Conservation (phyloP, 345 rosid species). For the Populus pruinosa region DNA sequence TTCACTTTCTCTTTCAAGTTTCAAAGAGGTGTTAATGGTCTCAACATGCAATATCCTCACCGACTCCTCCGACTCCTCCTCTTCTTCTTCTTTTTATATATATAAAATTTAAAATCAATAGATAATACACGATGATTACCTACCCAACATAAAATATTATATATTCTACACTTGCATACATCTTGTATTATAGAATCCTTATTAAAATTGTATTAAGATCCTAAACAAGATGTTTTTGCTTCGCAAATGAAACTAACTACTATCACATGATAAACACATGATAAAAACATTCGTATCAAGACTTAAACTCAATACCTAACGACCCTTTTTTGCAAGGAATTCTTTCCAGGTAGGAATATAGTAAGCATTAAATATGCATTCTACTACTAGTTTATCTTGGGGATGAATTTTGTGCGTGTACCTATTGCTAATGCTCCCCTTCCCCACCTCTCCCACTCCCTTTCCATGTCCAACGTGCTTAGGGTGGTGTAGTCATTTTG, state of each 20-base stretch:
- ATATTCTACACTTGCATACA: neutral
- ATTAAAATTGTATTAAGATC: too few relatives aligned
- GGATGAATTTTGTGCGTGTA: neutral
- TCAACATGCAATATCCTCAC: neutral
- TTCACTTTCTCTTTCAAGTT: neutral
- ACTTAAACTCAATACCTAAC: too few relatives aligned
- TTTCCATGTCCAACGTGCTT: neutral
- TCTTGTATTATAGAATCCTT: too few relatives aligned
- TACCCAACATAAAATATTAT: neutral
- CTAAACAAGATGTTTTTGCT: too few relatives aligned
- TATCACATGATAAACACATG: too few relatives aligned
- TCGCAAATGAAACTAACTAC: too few relatives aligned
- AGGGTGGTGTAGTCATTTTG: neutral
- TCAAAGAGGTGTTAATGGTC: neutral
- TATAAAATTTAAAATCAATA: neutral
- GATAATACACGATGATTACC: too few relatives aligned
- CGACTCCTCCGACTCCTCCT: neutral
- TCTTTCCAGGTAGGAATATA: too few relatives aligned
- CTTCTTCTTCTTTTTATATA: too few relatives aligned
- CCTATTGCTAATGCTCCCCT: neutral
- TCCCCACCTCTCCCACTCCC: neutral
- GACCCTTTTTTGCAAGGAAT: too few relatives aligned
- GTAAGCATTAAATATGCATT: too few relatives aligned
- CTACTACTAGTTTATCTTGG: neutral
- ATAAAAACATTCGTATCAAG: too few relatives aligned